phyloP scores from a whole-genome alignment of 768 basidiomycete species.

The Pulveroboletus ravenelii region DNA sequence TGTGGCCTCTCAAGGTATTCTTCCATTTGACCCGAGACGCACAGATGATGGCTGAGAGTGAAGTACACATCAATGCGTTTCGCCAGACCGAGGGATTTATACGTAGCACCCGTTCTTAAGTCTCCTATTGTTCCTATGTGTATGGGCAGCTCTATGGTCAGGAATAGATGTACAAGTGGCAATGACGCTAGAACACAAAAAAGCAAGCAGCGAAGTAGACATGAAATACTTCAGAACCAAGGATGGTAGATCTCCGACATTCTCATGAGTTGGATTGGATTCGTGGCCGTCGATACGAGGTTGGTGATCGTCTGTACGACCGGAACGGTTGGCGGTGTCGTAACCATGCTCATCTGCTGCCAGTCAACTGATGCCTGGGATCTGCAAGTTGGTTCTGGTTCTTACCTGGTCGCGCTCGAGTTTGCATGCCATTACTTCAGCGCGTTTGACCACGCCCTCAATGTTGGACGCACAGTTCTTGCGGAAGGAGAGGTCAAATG shows the following conservation, averaged over 20 bases:
- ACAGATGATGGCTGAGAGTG: constrained; percentile 76
- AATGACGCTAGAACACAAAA: not conserved
- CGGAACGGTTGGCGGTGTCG: constrained; percentile 33
- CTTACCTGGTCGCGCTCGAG: constrained; percentile 76
- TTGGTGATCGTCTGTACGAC: constrained; percentile 80
- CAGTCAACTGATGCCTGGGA: constrained; percentile 1
- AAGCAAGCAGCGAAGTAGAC: not conserved
- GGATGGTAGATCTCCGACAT: constrained; percentile 84
- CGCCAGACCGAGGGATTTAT: constrained; percentile 74
- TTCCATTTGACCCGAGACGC: not conserved
- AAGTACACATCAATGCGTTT: constrained; percentile 60
- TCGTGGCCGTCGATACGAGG: constrained; percentile 81
- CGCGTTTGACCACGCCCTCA: constrained; percentile 72
- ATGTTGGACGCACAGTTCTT: constrained; percentile 54
- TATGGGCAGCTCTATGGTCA: not conserved
- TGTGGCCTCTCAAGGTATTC: not conserved
- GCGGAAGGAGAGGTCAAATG: constrained; percentile 56
- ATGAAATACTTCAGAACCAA: constrained; percentile 56
- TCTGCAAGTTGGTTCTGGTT: not conserved
- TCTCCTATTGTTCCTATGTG: not conserved
- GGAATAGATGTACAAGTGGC: constrained; percentile 3
- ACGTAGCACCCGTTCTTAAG: constrained; percentile 35
- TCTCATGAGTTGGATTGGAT: constrained; percentile 77
- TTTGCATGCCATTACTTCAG: constrained; percentile 83
- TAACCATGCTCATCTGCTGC: constrained; percentile 20